These are phyloP conservation scores for Ustilago trichophora DNA, from an alignment of 1,284 basidiomycete species.

Conservation along the genomic window DNA sequence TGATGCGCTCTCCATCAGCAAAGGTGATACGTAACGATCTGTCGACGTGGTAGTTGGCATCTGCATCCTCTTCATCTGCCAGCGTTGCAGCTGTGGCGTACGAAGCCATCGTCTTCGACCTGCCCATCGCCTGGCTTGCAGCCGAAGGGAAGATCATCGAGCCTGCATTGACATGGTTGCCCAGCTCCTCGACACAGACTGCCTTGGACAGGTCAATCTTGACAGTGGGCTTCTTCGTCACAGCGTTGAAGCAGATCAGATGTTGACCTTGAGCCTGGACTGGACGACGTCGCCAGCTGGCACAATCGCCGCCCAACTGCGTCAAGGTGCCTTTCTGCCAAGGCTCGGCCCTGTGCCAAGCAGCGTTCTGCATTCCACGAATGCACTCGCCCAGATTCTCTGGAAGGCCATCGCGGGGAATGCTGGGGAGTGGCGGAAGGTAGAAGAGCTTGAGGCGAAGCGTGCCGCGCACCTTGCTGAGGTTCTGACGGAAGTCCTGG, in stretches of 20 bases:
- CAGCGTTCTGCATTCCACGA: slow-evolving; percentile 84
- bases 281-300: slow-evolving; percentile 85
- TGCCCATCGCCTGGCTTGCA: slow-evolving; percentile 28
- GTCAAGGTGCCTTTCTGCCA: slow-evolving; percentile 82
- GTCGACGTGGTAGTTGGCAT: slow-evolving; percentile 75
- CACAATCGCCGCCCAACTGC: slow-evolving; percentile 92
- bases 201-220: slow-evolving; percentile 91
- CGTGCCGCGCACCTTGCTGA: slow-evolving; percentile 54
- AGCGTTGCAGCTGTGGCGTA: slow-evolving; percentile 28
- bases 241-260: slow-evolving; percentile 89
- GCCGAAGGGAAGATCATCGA: slow-evolving; percentile 34
- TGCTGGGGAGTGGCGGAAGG: slow-evolving; percentile 83
- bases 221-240: slow-evolving; percentile 87
- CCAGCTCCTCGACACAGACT: slow-evolving; percentile 78
- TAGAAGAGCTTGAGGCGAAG: slow-evolving; percentile 73
- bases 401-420: slow-evolving; percentile 81
- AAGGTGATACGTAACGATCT: slow-evolving; percentile 88
- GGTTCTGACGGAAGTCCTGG: slow-evolving; percentile 47
- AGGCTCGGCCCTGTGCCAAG: slow-evolving; percentile 90
- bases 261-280: slow-evolving; percentile 86
- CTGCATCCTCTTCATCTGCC: slow-evolving; percentile 70
- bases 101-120: slow-evolving; percentile 32
- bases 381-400: slow-evolving; percentile 91
- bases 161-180: slow-evolving; percentile 68
- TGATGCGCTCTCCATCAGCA: slow-evolving; percentile 79